Evolutionary conservation across 2,329 filamentous ascomycete species (phyloP), one percentile per base, ranked within the genome.

Genomic region (Colletotrichum tanaceti): DNA sequence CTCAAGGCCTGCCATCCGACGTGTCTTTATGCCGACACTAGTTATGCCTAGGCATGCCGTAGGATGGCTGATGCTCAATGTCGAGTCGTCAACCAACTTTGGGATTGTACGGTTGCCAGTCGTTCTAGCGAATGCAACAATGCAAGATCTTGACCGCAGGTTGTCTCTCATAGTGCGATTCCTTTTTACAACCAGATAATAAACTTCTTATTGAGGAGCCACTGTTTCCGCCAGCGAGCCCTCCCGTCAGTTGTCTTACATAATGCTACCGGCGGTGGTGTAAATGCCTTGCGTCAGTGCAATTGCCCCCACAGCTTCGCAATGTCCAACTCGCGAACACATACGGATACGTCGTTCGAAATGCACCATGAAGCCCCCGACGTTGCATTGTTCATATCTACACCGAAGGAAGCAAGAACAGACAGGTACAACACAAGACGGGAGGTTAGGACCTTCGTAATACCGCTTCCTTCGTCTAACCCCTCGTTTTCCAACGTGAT

Each of bases 31-130:
- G n/a, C n/a, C n/a, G n/a, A n/a, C n/a, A n/a, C n/a, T n/a, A n/a
- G n/a, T n/a, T n/a, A n/a, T n/a, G n/a, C n/a, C n/a, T 22, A 53
- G 32, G 44, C 46, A 59, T 68, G 65, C 59, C 61, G 61, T 65
- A 68, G 58, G 22, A 46, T 49, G 43, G 63, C 50, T 55, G 41
- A 35, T 58, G 32, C 57, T 61, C 16, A 38, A 18, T 22, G 20
- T 63, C 4, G 22, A 63, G 9, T 32, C 7, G 28, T 41, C 22
- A 32, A 57, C 24, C 54, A 47, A 10, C 32, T 3, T 28, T 28
- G n/a, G 4, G 5, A 18, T 39, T 49, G 16, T n/a, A 24, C 14
- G 24, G 46, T 28, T 35, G 53, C 24, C 22, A 18, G 47, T 43
- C 39, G 41, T 55, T 13, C 28, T 39, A 24, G 10, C 41, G 46